Conservation (phyloP, 2,329 filamentous ascomycete species). For the Ophiostoma perfectum region DNA sequence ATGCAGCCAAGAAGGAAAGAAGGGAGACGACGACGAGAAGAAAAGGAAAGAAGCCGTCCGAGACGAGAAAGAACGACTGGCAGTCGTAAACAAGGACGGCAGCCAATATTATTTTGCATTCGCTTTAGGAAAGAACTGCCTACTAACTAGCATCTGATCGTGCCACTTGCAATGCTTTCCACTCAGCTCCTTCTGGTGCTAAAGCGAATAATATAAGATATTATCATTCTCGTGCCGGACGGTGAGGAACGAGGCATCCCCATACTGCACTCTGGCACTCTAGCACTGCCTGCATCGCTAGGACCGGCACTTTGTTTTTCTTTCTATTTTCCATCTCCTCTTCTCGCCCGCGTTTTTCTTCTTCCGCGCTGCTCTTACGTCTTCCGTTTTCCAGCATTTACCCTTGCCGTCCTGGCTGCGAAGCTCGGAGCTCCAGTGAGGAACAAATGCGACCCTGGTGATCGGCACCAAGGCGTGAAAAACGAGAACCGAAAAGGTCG, state of each 20-base stretch:
- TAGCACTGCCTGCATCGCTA: neutral
- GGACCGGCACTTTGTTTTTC: neutral
- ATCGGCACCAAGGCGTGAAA: conserved; percentile 9
- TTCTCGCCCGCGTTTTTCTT: neutral
- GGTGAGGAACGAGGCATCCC: neutral
- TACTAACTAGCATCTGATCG: neutral
- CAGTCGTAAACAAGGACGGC: too few relatives aligned
- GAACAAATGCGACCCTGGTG: conserved; percentile 11
- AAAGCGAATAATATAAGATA: too few relatives aligned
- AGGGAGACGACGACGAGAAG: neutral
- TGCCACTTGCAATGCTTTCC: too few relatives aligned
- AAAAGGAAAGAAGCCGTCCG: neutral
- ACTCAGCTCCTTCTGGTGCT: too few relatives aligned
- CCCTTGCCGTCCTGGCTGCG: neutral
- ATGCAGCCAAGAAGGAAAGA: neutral
- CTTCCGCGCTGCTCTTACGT: neutral
- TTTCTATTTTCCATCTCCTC: neutral
- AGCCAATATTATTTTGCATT: too few relatives aligned
- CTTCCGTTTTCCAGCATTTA: neutral
- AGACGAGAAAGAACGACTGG: neutral
- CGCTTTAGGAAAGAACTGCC: neutral
- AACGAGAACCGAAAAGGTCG: neutral
- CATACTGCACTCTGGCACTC: conserved; percentile 7
- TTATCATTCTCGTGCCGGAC: neutral
- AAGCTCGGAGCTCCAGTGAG: conserved; percentile 3